Conservation (phyloP, 2,329 filamentous ascomycete genomes). For the Iodosphaeria phyllophila region DNA sequence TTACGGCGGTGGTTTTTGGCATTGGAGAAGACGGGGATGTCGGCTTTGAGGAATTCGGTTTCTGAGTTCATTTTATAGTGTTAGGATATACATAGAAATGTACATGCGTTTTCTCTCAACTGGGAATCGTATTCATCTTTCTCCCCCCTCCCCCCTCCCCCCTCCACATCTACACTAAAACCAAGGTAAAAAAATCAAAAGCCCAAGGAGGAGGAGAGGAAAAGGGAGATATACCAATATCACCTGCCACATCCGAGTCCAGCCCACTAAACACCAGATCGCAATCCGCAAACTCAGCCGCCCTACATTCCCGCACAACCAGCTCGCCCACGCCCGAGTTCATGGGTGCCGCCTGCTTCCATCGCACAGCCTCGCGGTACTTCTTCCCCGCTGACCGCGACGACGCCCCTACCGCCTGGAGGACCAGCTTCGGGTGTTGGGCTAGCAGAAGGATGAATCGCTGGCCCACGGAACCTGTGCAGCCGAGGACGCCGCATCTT, state of each 20-base stretch:
- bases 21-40: slow-evolving; percentile 90
- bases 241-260: slow-evolving; percentile 80
- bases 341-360: slow-evolving; percentile 85
- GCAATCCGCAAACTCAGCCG: slow-evolving; percentile 71
- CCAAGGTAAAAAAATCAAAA: too few relatives aligned
- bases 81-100: too few relatives aligned
- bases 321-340: slow-evolving; percentile 61
- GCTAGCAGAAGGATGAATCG: slow-evolving; percentile 86
- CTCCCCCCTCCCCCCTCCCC: neutral
- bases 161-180: neutral
- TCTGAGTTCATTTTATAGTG: too few relatives aligned
- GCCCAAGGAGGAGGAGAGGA: neutral
- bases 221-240: slow-evolving; percentile 48
- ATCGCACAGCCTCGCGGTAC: slow-evolving; percentile 83
- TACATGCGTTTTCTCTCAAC: slow-evolving; percentile 3
- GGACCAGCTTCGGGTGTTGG: slow-evolving; percentile 68
- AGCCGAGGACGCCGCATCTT: slow-evolving; percentile 54
- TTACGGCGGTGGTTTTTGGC: slow-evolving; percentile 93
- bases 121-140: neutral
- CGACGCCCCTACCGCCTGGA: slow-evolving; percentile 81
- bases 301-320: slow-evolving; percentile 68
- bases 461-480: slow-evolving; percentile 87
- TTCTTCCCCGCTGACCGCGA: slow-evolving; percentile 79
- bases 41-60: slow-evolving; percentile 73
- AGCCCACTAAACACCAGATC: slow-evolving; percentile 87